A percentile compares a stretch with the other conserved stretches of the same genome.
phyloP scores from a whole-genome alignment of 2,329 filamentous ascomycete genomes.

The Fusarium tjaetaba region DNA sequence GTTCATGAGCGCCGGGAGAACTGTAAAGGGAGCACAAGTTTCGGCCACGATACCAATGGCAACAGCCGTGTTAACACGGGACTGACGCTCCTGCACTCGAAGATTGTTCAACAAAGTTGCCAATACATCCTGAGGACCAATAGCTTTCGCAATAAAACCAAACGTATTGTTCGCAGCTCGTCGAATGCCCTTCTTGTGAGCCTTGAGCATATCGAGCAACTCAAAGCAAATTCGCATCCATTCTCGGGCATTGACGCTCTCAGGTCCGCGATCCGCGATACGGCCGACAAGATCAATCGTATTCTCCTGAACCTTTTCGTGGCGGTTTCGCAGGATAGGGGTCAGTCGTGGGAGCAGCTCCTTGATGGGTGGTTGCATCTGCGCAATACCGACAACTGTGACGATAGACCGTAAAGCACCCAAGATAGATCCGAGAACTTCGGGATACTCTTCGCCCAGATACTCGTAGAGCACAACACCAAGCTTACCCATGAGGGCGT shows the following conservation, averaged over 20 bases:
- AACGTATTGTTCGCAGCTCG: slow-evolving; percentile 99
- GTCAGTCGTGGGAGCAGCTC: slow-evolving; percentile 94
- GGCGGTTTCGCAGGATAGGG: slow-evolving; percentile 96
- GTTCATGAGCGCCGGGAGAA: slow-evolving; percentile 98
- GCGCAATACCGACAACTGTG: slow-evolving; percentile 95
- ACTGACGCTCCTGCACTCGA: slow-evolving; percentile 96
- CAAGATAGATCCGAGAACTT: slow-evolving; percentile 95
- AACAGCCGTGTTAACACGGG: slow-evolving; percentile 96
- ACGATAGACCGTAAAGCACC: slow-evolving; percentile 96
- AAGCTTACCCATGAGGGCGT: slow-evolving; percentile 94
- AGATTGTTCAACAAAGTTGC: slow-evolving; percentile 97
- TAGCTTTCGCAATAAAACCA: slow-evolving; percentile 98
- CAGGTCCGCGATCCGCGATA: slow-evolving; percentile 95
- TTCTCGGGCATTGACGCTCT: slow-evolving; percentile 95
- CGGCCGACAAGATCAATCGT: slow-evolving; percentile 97
- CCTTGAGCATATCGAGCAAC: slow-evolving; percentile 98
- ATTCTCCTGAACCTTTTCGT: slow-evolving; percentile 99
- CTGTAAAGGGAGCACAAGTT: slow-evolving; percentile 97
- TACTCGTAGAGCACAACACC: slow-evolving; percentile 97
- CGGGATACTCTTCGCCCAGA: slow-evolving; percentile 96
- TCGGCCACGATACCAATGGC: slow-evolving; percentile 98
- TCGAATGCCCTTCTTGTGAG: slow-evolving; percentile 98
- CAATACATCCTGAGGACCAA: slow-evolving; percentile 95
- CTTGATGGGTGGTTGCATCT: slow-evolving; percentile 98
- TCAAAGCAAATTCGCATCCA: slow-evolving; percentile 99